Percentiles rank a stretch among this genome's conserved stretches.
phyloP scores from a whole-genome alignment of 2,329 filamentous ascomycete species.

The Aquanectria penicillioides region DNA sequence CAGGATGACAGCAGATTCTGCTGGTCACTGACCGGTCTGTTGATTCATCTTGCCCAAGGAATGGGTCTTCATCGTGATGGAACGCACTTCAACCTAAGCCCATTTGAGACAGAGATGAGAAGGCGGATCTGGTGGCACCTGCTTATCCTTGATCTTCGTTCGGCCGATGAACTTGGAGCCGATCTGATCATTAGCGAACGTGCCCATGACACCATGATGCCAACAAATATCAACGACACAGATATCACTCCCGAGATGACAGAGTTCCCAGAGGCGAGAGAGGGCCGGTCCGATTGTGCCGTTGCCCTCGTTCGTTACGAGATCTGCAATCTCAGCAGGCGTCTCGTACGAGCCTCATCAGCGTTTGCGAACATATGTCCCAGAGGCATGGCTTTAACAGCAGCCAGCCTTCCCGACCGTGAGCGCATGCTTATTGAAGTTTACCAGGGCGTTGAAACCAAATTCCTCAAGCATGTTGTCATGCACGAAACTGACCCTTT shows the following conservation, averaged over 20 bases:
- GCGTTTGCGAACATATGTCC: constrained; percentile 46
- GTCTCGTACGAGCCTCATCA: constrained; percentile 47
- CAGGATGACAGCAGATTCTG: constrained; percentile 63
- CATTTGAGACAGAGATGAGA: constrained; percentile 69
- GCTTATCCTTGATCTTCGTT: constrained; percentile 64
- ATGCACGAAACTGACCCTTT: constrained; percentile 60
- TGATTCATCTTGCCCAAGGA: constrained; percentile 67
- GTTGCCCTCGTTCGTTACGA: constrained; percentile 61
- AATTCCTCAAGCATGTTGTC: constrained; percentile 63
- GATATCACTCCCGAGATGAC: constrained; percentile 58
- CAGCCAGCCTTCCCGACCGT: constrained; percentile 46
- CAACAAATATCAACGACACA: constrained; percentile 61
- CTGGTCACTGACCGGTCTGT: constrained; percentile 68
- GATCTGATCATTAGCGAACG: constrained; percentile 54
- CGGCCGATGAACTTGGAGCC: constrained; percentile 63
- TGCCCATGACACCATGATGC: constrained; percentile 59
- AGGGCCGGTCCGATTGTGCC: constrained; percentile 64
- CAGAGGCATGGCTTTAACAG: constrained; percentile 33
- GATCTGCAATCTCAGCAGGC: constrained; percentile 54
- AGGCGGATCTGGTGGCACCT: constrained; percentile 71
- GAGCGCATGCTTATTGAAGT: constrained; percentile 61
- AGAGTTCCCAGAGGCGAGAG: constrained; percentile 57
- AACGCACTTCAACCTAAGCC: constrained; percentile 59
- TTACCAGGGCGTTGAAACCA: constrained; percentile 63
- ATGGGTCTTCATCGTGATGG: constrained; percentile 70